Conservation (phyloP, 352 stramenopile species). For the Globisporangium uncinulatum region DNA sequence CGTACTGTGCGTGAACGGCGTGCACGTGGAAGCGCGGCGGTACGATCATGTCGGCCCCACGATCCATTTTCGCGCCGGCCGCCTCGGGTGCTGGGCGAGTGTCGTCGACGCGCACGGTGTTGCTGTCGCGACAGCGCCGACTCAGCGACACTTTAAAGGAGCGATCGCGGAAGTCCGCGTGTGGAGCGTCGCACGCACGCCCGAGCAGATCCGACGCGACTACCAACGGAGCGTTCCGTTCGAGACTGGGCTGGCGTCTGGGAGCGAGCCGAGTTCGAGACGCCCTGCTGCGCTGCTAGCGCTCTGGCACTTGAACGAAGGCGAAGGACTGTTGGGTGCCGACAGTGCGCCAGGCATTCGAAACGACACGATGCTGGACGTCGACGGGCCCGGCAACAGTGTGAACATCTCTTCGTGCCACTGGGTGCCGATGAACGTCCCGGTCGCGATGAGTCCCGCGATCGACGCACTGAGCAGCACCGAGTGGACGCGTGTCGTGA, state of each 20-base stretch:
- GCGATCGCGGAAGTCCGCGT: slow-evolving; percentile 71
- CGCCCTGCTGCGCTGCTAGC: slow-evolving; percentile 26
- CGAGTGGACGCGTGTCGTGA: slow-evolving; percentile 9
- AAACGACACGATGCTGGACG: slow-evolving; percentile 1
- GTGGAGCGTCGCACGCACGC: slow-evolving; percentile 43
- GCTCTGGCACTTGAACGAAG: slow-evolving; percentile 75
- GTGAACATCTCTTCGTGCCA: slow-evolving; percentile 57
- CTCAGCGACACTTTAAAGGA: slow-evolving; percentile 66
- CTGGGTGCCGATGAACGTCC: slow-evolving; percentile 53
- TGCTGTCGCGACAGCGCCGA: slow-evolving; percentile 20
- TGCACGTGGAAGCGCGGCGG: slow-evolving; percentile 18
- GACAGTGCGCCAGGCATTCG: slow-evolving; percentile 21
- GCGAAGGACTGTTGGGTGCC: slow-evolving; percentile 58
- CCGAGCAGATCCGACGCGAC: slow-evolving; percentile 43
- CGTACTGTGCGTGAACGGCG: slow-evolving; percentile 56
- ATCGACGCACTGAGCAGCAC: slow-evolving; percentile 26
- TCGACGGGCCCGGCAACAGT: slow-evolving; percentile 26
- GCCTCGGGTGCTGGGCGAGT: slow-evolving; percentile 72
- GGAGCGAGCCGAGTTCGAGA: not conserved
- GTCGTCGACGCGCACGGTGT: slow-evolving; percentile 33
- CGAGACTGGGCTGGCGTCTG: not conserved
- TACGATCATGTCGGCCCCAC: slow-evolving; percentile 40
- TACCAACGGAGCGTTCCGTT: slow-evolving; percentile 62
- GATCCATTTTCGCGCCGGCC: slow-evolving; percentile 44
- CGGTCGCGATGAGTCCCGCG: slow-evolving; percentile 37